Conservation (phyloP, 2,329 filamentous ascomycete species). For the Alternaria gansuensis region DNA sequence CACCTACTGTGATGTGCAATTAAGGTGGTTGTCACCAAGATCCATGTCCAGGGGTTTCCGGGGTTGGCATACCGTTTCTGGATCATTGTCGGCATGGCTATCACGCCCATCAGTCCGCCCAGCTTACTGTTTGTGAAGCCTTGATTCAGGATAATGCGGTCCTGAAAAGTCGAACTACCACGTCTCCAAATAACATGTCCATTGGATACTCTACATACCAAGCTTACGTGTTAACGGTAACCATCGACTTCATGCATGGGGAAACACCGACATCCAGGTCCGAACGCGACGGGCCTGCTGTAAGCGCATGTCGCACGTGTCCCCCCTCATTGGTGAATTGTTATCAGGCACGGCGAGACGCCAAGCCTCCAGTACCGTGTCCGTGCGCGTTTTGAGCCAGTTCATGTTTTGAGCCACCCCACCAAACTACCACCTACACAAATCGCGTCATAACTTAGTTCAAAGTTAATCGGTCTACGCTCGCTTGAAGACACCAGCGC, state of each 20-base stretch:
- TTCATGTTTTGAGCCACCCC: too few relatives aligned
- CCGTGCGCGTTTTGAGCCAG: too few relatives aligned
- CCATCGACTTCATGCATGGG: neutral
- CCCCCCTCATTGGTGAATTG: conserved; percentile 36
- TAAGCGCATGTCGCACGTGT: conserved; percentile 36
- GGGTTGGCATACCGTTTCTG: conserved; percentile 6
- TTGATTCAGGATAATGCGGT: neutral
- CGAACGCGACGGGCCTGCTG: conserved; percentile 13
- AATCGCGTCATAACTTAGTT: too few relatives aligned
- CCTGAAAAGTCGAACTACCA: neutral
- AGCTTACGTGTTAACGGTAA: conserved; percentile 21
- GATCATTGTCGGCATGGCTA: neutral
- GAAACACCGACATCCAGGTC: conserved; percentile 30
- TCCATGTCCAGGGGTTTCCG: conserved; percentile 14
- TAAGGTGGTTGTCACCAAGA: neutral
- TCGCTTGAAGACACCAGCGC: too few relatives aligned
- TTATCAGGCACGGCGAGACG: conserved; percentile 34
- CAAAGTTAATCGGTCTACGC: too few relatives aligned
- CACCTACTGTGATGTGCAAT: neutral
- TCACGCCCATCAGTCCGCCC: conserved; percentile 1
- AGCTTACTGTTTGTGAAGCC: neutral
- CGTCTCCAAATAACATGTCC: neutral
- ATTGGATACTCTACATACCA: conserved; percentile 2
- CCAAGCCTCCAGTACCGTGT: conserved; percentile 32
- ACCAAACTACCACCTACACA: too few relatives aligned